These are phyloP conservation scores for Fusarium sp. DNA, from an alignment of 2,329 filamentous ascomycete species.

Conservation along the genomic window DNA sequence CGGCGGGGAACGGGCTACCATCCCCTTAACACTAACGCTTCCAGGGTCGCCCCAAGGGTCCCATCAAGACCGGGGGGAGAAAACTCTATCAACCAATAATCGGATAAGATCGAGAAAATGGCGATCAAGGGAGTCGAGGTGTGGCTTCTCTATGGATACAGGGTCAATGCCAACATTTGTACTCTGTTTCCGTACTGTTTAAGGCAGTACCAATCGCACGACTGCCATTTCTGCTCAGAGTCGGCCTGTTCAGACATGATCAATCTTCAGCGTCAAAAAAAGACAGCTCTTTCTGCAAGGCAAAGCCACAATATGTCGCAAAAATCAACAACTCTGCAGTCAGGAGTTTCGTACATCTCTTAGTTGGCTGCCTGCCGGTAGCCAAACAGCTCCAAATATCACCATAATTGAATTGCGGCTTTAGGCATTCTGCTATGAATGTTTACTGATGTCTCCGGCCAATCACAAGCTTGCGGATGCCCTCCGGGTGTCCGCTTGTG, in stretches of 20 bases:
- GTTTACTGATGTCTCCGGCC: background rate
- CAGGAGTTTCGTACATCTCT: background rate
- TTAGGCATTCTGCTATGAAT: constrained; percentile 3
- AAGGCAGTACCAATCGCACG: constrained; percentile 12
- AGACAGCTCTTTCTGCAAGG: background rate
- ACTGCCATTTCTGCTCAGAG: background rate
- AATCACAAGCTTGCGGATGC: constrained; percentile 24
- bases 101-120: constrained; percentile 48
- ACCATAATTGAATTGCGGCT: constrained; percentile 21
- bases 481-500: constrained; percentile 18
- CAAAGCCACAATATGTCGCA: background rate
- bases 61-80: constrained; percentile 42
- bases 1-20: constrained; percentile 32
- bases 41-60: constrained; percentile 48
- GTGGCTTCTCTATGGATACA: constrained; percentile 12
- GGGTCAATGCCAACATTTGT: constrained; percentile 15
- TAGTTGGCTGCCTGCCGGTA: background rate
- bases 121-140: constrained; percentile 27
- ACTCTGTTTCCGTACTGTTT: constrained; percentile 3
- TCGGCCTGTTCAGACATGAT: constrained; percentile 4
- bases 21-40: constrained; percentile 40
- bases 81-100: constrained; percentile 50
- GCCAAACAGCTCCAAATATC: background rate
- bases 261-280: background rate
- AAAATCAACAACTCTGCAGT: background rate